Conservation (phyloP, 2,329 filamentous ascomycete species). For the Cercospora citrullina region DNA sequence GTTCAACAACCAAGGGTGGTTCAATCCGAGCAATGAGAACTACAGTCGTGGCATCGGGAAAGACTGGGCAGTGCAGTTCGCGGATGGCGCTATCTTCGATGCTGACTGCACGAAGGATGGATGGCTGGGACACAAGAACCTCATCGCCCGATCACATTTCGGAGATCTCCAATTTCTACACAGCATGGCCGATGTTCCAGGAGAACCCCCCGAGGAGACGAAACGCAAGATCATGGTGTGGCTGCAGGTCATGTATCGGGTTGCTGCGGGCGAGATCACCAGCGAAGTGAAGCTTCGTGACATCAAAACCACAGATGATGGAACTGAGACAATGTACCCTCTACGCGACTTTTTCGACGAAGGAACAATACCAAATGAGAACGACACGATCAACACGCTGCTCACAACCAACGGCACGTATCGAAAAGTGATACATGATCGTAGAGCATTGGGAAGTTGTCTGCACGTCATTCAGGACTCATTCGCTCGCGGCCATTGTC, state of each 20-base stretch:
- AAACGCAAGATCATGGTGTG: conserved; percentile 13
- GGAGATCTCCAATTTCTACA: conserved; percentile 15
- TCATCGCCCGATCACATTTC: conserved; percentile 16
- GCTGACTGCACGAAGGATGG: conserved; percentile 11
- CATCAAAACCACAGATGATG: background rate
- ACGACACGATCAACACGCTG: conserved; percentile 4
- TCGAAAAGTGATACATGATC: conserved; percentile 10
- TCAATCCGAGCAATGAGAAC: conserved; percentile 9
- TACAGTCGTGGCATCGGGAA: conserved; percentile 11
- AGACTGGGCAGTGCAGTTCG: conserved; percentile 14
- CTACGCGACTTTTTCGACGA: conserved; percentile 8
- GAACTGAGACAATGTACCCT: background rate
- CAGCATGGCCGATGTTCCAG: conserved; percentile 11
- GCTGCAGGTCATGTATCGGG: conserved; percentile 14
- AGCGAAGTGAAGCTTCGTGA: background rate
- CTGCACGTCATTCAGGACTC: conserved; percentile 17
- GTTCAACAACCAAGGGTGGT: conserved; percentile 9
- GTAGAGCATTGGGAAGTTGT: conserved; percentile 10
- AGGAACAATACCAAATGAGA: conserved; percentile 1
- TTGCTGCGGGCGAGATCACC: conserved; percentile 7
- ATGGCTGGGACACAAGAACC: conserved; percentile 14
- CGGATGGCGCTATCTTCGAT: conserved; percentile 4
- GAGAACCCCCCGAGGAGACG: conserved; percentile 7
- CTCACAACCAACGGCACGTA: conserved; percentile 10
- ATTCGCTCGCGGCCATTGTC: conserved; percentile 12